phyloP scores from a whole-genome alignment of 345 rosid species.

The Eucalyptus urophylla region DNA sequence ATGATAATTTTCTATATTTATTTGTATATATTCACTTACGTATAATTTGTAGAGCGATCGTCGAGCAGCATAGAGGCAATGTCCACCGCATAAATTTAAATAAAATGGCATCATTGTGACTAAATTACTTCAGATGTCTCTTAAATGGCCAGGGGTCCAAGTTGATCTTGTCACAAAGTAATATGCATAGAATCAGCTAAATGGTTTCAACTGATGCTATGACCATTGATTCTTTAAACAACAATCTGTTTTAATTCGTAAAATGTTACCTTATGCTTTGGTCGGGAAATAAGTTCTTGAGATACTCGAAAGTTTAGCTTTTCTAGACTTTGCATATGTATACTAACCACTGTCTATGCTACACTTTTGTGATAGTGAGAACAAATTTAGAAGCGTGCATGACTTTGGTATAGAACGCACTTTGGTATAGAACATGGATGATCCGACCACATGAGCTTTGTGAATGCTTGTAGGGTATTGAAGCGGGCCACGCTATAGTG shows the following conservation, averaged over 20 bases:
- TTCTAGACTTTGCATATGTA: background rate
- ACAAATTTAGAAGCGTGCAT: background rate
- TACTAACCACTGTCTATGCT: too few species aligned
- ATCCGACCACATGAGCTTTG: too few species aligned
- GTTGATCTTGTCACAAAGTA: constrained; percentile 64
- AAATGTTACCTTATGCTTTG: background rate
- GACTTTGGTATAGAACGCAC: too few species aligned
- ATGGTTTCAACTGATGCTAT: constrained; percentile 68
- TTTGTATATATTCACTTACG: background rate
- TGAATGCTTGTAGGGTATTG: too few species aligned
- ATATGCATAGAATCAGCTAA: constrained; percentile 43
- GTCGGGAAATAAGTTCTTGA: background rate
- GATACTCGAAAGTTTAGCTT: background rate
- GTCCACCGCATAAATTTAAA: constrained; percentile 19
- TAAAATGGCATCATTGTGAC: constrained; percentile 6
- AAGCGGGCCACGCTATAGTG: too few species aligned
- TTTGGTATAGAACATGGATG: too few species aligned
- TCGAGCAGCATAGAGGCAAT: constrained; percentile 57
- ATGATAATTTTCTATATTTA: too few species aligned
- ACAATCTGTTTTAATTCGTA: background rate
- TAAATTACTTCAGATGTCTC: constrained; percentile 50
- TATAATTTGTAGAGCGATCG: constrained; percentile 35
- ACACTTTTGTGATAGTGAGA: too few species aligned
- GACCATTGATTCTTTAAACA: constrained; percentile 26
- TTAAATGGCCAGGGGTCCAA: constrained; percentile 59